Conservation (phyloP, 768 basidiomycete species). For the Pholiota conissans region DNA sequence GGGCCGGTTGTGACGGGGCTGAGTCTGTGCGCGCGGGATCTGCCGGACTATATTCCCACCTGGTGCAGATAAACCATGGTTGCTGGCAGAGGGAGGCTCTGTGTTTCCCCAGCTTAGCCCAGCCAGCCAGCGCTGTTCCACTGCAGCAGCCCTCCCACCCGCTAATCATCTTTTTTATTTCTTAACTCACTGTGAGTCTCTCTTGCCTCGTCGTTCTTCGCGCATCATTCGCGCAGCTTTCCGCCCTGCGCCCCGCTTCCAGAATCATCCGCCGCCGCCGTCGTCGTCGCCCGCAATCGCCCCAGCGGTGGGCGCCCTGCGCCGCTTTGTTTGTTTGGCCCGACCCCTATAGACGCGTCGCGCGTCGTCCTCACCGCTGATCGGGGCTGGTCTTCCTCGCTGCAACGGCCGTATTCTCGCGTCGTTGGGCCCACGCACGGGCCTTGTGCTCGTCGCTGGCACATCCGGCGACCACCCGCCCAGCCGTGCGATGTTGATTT, state of each 20-base stretch:
- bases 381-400: conserved; percentile 11
- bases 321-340: conserved; percentile 32
- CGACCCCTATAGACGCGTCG: conserved; percentile 29
- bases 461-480: neutral
- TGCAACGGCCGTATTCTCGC: conserved; percentile 16
- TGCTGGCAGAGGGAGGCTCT: conserved; percentile 17
- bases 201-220: conserved; percentile 10
- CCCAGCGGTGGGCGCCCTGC: conserved; percentile 15
- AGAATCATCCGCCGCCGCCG: conserved; percentile 10
- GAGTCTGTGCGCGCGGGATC: conserved; percentile 27
- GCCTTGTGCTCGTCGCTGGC: conserved; percentile 17
- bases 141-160: conserved; percentile 23
- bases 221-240: conserved; percentile 6
- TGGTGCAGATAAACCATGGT: conserved; percentile 17
- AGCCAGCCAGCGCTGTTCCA: conserved; percentile 24
- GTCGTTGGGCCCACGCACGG: conserved; percentile 13
- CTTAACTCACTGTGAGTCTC: conserved; percentile 18
- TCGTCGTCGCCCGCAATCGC: conserved; percentile 14
- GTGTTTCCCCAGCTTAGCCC: conserved; percentile 25
- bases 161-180: conserved; percentile 18
- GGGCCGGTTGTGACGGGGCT: conserved; percentile 18
- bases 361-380: conserved; percentile 18
- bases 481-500: conserved; percentile 6
- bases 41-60: conserved; percentile 26
- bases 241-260: conserved; percentile 7